phyloP scores from a whole-genome alignment of 495 filamentous ascomycete genomes.

The Articulospora tetracladia region DNA sequence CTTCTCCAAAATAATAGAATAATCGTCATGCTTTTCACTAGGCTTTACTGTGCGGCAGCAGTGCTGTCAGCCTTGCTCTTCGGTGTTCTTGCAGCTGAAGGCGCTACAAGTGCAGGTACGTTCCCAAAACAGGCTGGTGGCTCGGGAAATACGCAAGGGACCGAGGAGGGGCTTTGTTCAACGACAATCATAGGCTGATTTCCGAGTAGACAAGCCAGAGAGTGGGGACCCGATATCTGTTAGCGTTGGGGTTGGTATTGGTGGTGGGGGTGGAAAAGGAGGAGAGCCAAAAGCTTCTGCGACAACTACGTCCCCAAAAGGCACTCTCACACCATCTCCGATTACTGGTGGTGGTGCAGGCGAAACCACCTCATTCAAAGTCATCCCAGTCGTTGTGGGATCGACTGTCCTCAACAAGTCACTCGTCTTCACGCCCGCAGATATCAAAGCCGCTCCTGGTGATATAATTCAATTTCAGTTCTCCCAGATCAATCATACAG shows the following conservation, averaged over 20 bases:
- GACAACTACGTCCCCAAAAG: background rate
- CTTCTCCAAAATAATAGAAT: no score
- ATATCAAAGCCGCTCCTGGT: conserved; percentile 48
- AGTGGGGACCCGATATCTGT: background rate
- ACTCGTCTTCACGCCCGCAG: conserved; percentile 32
- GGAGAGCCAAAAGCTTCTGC: background rate
- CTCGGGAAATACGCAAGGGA: background rate
- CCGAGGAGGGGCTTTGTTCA: background rate
- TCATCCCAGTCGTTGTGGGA: conserved; percentile 12
- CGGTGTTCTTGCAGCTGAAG: background rate
- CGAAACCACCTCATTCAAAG: background rate
- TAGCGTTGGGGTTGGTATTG: background rate
- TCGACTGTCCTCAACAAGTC: conserved; percentile 11
- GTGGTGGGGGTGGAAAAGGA: background rate
- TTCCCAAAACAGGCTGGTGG: background rate
- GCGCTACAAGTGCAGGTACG: background rate
- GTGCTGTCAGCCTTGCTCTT: background rate
- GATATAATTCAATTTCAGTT: conserved; percentile 69
- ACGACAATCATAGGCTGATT: background rate
- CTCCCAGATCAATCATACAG: conserved; percentile 60
- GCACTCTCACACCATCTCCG: background rate
- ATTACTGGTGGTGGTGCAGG: background rate
- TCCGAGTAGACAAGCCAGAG: no score
- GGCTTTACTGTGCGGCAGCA: background rate
- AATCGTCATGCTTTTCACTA: background rate